These are phyloP conservation scores for Macaranga tanarius DNA, from an alignment of 441 rosid species.

Conservation along the genomic window DNA sequence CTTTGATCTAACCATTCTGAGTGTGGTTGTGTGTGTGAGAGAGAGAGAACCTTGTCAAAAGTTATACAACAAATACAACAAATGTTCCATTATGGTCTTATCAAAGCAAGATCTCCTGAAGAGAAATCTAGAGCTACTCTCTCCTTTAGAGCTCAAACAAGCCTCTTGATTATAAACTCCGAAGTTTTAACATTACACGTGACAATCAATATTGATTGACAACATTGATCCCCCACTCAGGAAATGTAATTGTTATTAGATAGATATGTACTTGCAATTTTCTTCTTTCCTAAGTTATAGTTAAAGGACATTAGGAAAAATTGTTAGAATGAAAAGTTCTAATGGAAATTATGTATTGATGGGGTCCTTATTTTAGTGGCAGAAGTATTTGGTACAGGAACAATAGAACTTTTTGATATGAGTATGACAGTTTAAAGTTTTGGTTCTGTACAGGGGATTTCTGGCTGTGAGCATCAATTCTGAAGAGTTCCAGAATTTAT, in stretches of 20 bases:
- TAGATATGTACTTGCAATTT: not conserved
- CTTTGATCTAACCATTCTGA: not conserved
- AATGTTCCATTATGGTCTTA: not conserved
- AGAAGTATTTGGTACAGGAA: not conserved
- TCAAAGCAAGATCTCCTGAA: not conserved
- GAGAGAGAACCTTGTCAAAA: not conserved
- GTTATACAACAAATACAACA: not conserved
- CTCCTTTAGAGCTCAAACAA: not conserved
- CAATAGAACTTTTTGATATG: conserved; percentile 4
- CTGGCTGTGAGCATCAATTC: conserved; percentile 18
- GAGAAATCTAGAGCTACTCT: not conserved
- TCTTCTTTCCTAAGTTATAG: not conserved
- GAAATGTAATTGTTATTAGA: not conserved
- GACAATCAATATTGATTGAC: not conserved
- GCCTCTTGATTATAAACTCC: not conserved
- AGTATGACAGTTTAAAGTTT: conserved; percentile 5
- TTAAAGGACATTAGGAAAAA: conserved; percentile 5
- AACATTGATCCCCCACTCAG: not conserved
- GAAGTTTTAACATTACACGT: not conserved
- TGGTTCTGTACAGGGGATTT: conserved; percentile 19
- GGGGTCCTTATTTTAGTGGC: not conserved
- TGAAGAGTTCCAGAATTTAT: conserved; percentile 12
- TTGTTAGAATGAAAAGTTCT: conserved; percentile 2
- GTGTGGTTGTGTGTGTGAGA: not conserved
- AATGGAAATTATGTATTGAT: not conserved